Conservation (phyloP, 768 basidiomycete species). For the Boletellus emodensis region DNA sequence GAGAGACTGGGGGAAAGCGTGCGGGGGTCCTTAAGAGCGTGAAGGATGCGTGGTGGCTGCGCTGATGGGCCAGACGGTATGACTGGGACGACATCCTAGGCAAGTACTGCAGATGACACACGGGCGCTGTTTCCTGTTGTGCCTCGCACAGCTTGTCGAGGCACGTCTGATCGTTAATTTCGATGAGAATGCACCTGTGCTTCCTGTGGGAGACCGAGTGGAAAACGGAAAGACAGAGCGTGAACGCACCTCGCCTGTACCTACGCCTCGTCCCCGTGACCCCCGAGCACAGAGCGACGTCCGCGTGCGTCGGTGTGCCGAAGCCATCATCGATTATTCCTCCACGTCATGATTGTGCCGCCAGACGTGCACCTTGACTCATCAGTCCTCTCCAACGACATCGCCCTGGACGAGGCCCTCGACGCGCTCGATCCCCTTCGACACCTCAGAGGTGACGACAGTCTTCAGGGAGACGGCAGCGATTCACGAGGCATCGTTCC, state of each 20-base stretch:
- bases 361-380: constrained; percentile 2
- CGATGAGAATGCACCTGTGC: neutral
- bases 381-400: constrained; percentile 23
- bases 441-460: constrained; percentile 48
- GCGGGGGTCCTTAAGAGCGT: neutral
- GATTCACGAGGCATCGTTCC: constrained; percentile 42
- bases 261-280: too few species aligned
- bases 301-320: too few species aligned
- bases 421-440: constrained; percentile 57
- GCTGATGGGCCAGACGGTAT: constrained; percentile 8
- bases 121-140: constrained; percentile 9
- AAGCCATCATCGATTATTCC: too few species aligned
- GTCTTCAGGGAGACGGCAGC: constrained; percentile 17
- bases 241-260: too few species aligned
- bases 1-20: neutral
- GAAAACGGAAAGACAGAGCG: too few species aligned
- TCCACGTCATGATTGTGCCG: too few species aligned
- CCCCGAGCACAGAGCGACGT: too few species aligned
- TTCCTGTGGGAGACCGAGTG: too few species aligned
- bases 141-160: constrained; percentile 16
- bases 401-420: constrained; percentile 51
- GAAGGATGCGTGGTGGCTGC: neutral
- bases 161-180: constrained; percentile 13
- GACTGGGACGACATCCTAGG: constrained; percentile 7
- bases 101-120: neutral